Evolutionary conservation across 768 basidiomycete species (phyloP).

Genomic region (Termitomyces sp.): DNA sequence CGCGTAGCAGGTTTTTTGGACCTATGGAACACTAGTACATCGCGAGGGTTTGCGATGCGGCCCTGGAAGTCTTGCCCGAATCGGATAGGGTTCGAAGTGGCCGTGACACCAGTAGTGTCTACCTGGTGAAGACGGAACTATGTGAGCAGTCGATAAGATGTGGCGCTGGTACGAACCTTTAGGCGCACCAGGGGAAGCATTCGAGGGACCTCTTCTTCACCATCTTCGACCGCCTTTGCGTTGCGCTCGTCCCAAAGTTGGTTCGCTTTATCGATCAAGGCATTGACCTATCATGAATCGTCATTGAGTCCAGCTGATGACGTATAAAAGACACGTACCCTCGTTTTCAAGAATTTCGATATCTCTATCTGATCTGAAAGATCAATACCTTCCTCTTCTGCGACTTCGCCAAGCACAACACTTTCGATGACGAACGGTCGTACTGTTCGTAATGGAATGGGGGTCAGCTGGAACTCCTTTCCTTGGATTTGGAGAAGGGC

Average conservation of each 20-base stretch:
- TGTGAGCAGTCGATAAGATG: not conserved
- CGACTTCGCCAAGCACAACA: constrained; percentile 67
- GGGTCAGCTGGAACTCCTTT: constrained; percentile 82
- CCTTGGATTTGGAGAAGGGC: constrained; percentile 86
- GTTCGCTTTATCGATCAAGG: constrained; percentile 76
- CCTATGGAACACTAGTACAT: constrained; percentile 88
- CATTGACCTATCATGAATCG: constrained; percentile 54
- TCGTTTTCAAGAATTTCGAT: constrained; percentile 71
- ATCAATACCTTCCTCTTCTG: constrained; percentile 75
- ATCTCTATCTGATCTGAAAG: constrained; percentile 81
- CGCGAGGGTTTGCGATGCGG: constrained; percentile 89
- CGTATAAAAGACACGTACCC: constrained; percentile 36
- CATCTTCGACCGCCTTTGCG: constrained; percentile 52
- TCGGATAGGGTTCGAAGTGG: constrained; percentile 93
- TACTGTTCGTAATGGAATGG: constrained; percentile 86
- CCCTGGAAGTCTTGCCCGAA: constrained; percentile 96
- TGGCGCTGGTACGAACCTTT: constrained; percentile 46
- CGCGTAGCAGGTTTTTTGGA: constrained; percentile 60
- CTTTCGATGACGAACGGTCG: constrained; percentile 93
- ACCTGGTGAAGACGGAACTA: constrained; percentile 45
- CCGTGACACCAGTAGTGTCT: constrained; percentile 86
- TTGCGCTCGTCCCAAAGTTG: constrained; percentile 76
- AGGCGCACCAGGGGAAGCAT: constrained; percentile 89
- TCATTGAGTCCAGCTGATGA: not conserved
- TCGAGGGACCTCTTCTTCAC: constrained; percentile 55